Percentiles rank a stretch among this genome's conserved stretches.
Evolutionary conservation across 495 filamentous ascomycete genomes (phyloP).

Genomic region (Daldinia loculata): DNA sequence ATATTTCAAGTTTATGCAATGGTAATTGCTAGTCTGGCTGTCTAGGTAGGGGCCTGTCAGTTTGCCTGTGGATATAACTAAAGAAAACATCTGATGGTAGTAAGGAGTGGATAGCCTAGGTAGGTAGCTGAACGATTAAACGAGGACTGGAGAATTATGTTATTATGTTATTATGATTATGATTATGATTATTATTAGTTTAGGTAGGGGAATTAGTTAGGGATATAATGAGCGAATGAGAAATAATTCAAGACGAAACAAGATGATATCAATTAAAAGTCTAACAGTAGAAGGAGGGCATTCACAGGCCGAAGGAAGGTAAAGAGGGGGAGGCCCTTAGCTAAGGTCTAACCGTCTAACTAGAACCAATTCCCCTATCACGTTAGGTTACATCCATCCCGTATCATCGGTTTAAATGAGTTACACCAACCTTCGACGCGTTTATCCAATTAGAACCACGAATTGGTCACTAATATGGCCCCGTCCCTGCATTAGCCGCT

Average conservation of each 20-base stretch:
- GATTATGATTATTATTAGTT: neutral
- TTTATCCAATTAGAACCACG: conserved; percentile 25
- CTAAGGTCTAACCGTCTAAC: neutral
- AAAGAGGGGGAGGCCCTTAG: conserved; percentile 1
- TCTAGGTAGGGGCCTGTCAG: conserved; percentile 20
- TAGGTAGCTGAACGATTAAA: neutral
- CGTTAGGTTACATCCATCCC: conserved; percentile 35
- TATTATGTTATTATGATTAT: neutral
- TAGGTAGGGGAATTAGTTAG: neutral
- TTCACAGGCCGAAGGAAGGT: conserved; percentile 19
- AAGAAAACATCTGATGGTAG: conserved; percentile 4
- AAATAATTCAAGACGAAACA: conserved; percentile 18
- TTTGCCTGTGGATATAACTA: conserved; percentile 8
- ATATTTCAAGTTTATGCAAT: conserved; percentile 37
- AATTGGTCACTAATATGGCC: conserved; percentile 1
- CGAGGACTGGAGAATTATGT: conserved; percentile 1
- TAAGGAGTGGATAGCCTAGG: conserved; percentile 24
- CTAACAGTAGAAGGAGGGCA: conserved; percentile 24
- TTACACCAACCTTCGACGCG: conserved; percentile 30
- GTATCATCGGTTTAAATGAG: conserved; percentile 31
- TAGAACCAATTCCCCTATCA: conserved; percentile 21
- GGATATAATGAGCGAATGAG: conserved; percentile 27
- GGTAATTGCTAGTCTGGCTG: conserved; percentile 25
- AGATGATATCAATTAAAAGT: conserved; percentile 10
- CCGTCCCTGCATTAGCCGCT: conserved; percentile 43